Conservation (phyloP, 2,329 filamentous ascomycete species). For the Pyrenochaeta sp. region DNA sequence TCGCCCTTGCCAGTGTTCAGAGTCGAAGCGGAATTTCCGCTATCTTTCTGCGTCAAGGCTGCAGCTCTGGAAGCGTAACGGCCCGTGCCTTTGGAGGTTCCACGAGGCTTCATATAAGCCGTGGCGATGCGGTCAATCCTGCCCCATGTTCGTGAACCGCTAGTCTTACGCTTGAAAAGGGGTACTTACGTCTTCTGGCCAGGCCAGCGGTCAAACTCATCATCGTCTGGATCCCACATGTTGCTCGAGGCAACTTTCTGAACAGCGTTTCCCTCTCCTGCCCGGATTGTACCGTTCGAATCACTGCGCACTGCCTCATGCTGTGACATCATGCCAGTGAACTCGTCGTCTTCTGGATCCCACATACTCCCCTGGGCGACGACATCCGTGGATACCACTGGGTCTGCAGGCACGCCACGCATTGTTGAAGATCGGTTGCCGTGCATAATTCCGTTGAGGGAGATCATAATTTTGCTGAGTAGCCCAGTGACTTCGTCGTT, state of each 20-base stretch:
- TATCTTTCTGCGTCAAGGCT: background rate
- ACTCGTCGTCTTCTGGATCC: constrained; percentile 8
- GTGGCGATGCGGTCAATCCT: background rate
- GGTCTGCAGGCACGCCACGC: too few species aligned
- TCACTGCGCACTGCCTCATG: background rate
- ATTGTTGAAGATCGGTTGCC: too few species aligned
- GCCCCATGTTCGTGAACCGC: background rate
- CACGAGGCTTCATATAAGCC: background rate
- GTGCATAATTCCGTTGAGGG: too few species aligned
- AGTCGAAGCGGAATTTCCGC: too few species aligned
- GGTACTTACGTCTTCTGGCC: constrained; percentile 5
- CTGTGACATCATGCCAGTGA: background rate
- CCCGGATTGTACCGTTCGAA: background rate
- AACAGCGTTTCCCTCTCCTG: too few species aligned
- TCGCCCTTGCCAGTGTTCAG: too few species aligned
- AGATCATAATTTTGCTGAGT: too few species aligned
- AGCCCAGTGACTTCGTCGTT: too few species aligned
- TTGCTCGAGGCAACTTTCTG: background rate
- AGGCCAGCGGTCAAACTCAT: constrained; percentile 19
- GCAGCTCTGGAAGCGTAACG: background rate
- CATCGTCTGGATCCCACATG: constrained; percentile 21
- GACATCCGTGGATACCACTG: background rate
- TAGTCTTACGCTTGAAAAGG: background rate
- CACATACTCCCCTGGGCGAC: background rate
- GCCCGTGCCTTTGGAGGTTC: background rate